Evolutionary conservation across 2,329 filamentous ascomycete species (phyloP).

Genomic region (Mycosphaerella arachidis): DNA sequence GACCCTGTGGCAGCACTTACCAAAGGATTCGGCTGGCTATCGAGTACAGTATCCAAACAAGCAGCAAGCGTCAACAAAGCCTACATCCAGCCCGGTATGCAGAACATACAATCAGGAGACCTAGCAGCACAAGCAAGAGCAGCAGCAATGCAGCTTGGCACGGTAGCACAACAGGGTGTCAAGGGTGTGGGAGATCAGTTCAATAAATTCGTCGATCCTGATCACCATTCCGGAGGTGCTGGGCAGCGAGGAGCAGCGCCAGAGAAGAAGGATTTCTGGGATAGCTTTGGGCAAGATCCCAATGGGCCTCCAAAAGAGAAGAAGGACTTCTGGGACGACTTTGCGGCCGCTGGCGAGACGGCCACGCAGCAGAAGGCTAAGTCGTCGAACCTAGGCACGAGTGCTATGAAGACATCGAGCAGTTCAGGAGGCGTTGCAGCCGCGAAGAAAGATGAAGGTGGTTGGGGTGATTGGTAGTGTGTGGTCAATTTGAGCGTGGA

Average conservation of each 20-base stretch:
- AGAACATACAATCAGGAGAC: conserved; percentile 64
- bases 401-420: conserved; percentile 54
- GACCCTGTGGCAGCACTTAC: conserved; percentile 84
- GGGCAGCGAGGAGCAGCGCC: conserved; percentile 41
- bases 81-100: conserved; percentile 88
- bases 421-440: conserved; percentile 24
- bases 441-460: conserved; percentile 49
- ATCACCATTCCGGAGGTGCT: conserved; percentile 15
- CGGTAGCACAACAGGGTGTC: conserved; percentile 61
- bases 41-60: conserved; percentile 79
- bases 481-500: conserved; percentile 11
- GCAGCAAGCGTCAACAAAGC: conserved; percentile 87
- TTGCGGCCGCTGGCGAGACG: conserved; percentile 35
- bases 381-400: conserved; percentile 56
- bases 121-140: conserved; percentile 56
- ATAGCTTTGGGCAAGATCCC: conserved; percentile 72
- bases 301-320: conserved; percentile 44
- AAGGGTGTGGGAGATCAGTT: conserved; percentile 74
- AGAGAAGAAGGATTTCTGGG: conserved; percentile 82
- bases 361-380: conserved; percentile 32
- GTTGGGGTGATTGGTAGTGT: conserved; percentile 52
- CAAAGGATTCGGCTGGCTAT: conserved; percentile 93
- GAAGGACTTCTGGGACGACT: conserved; percentile 53
- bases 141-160: conserved; percentile 46
- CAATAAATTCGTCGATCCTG: conserved; percentile 74